A percentile compares a stretch with the other conserved stretches of the same genome.
phyloP scores from a whole-genome alignment of 495 filamentous ascomycete species.

The Xylaria acuta region DNA sequence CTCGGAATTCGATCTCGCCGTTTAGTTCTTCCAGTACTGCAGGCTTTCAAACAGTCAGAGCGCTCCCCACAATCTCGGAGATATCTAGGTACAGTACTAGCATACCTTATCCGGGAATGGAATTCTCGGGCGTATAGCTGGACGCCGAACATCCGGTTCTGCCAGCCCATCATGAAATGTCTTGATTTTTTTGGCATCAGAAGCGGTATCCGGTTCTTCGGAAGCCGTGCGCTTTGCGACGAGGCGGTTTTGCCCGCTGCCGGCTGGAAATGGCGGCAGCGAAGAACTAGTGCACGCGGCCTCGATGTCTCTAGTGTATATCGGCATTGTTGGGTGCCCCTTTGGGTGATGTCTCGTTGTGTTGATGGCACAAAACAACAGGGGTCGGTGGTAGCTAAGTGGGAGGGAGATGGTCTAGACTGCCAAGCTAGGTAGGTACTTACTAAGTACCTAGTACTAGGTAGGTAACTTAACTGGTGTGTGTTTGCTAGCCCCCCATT shows the following conservation, averaged over 20 bases:
- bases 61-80: not conserved
- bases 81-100: too few relatives aligned
- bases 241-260: not conserved
- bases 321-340: too few relatives aligned
- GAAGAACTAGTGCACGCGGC: too few relatives aligned
- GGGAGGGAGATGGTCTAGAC: too few relatives aligned
- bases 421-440: too few relatives aligned
- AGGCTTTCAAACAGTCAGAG: constrained; percentile 21
- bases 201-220: constrained; percentile 23
- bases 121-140: constrained; percentile 39
- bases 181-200: constrained; percentile 36
- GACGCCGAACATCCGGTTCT: constrained; percentile 17
- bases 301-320: too few relatives aligned
- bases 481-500: too few relatives aligned
- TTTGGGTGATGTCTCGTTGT: too few relatives aligned
- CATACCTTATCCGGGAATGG: constrained; percentile 75
- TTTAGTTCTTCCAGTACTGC: constrained; percentile 77
- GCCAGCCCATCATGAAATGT: constrained; percentile 11
- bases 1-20: constrained; percentile 80
- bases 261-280: not conserved
- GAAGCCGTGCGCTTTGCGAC: constrained; percentile 32
- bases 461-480: too few relatives aligned
- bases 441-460: too few relatives aligned
- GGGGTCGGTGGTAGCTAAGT: too few relatives aligned
- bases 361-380: too few relatives aligned